A percentile compares a stretch with the other conserved stretches of the same genome.
Conservation (phyloP, 2,329 filamentous ascomycete genomes). For the Clarireedia homoeocarpa region DNA sequence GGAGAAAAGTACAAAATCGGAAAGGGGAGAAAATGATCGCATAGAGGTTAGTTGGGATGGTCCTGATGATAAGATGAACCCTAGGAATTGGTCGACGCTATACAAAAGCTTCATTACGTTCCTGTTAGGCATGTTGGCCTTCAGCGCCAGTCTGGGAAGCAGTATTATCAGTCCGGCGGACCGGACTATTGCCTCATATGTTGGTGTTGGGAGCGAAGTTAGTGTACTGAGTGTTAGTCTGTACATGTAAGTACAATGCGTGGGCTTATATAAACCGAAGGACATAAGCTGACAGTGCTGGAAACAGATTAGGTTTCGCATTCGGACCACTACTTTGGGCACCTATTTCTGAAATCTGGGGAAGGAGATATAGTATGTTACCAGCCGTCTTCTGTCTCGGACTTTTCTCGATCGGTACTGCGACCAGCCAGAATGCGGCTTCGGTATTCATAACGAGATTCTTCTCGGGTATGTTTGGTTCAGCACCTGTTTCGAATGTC, state of each 20-base stretch:
- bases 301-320: slow-evolving; percentile 35
- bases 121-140: slow-evolving; percentile 41
- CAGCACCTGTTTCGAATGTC: slow-evolving; percentile 53
- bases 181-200: slow-evolving; percentile 34
- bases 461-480: slow-evolving; percentile 55
- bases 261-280: background rate
- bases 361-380: slow-evolving; percentile 51
- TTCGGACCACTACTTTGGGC: slow-evolving; percentile 54
- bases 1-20: background rate
- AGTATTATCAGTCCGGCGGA: slow-evolving; percentile 43
- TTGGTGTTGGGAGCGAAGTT: slow-evolving; percentile 36
- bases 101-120: slow-evolving; percentile 42
- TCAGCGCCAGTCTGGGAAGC: slow-evolving; percentile 41
- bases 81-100: slow-evolving; percentile 36
- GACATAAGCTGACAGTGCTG: background rate
- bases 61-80: slow-evolving; percentile 35
- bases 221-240: slow-evolving; percentile 39
- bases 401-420: slow-evolving; percentile 53
- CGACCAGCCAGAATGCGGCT: slow-evolving; percentile 48
- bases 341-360: slow-evolving; percentile 54
- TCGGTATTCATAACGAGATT: slow-evolving; percentile 59
- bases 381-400: slow-evolving; percentile 49
- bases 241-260: slow-evolving; percentile 32
- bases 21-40: slow-evolving; percentile 49
- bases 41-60: slow-evolving; percentile 61